Evolutionary conservation across 2,329 filamentous ascomycete genomes (phyloP).

Genomic region (Fusarium agapanthi): DNA sequence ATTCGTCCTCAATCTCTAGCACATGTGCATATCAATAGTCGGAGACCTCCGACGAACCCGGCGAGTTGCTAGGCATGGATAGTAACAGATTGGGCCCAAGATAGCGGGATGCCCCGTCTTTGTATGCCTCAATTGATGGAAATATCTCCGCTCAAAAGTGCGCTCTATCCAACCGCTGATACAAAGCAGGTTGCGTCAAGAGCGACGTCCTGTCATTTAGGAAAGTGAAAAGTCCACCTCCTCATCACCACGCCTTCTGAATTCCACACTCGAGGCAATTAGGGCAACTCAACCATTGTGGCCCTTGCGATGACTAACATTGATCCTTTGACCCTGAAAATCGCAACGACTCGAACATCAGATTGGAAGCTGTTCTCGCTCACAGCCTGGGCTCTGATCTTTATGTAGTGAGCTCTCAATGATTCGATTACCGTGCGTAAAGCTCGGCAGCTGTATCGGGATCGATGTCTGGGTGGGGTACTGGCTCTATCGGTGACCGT

Average conservation of each 20-base stretch:
- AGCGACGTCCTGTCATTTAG: constrained; percentile 20
- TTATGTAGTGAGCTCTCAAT: constrained; percentile 13
- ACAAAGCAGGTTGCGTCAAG: constrained; percentile 24
- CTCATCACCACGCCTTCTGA: constrained; percentile 17
- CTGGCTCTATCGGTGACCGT: constrained; percentile 13
- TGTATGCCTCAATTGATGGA: constrained; percentile 35
- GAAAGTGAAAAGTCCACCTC: constrained; percentile 35
- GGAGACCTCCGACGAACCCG: constrained; percentile 1
- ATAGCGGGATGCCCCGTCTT: constrained; percentile 30
- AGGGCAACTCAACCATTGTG: background rate
- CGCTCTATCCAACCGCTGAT: constrained; percentile 30
- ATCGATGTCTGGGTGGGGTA: background rate
- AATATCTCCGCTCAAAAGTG: constrained; percentile 33
- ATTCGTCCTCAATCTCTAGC: background rate
- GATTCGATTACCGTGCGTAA: background rate
- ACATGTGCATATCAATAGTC: constrained; percentile 10
- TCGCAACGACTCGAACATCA: constrained; percentile 14
- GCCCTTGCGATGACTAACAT: constrained; percentile 19
- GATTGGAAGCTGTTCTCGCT: constrained; percentile 8
- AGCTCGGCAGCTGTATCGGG: constrained; percentile 10
- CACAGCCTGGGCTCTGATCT: constrained; percentile 8
- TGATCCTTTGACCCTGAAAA: constrained; percentile 12
- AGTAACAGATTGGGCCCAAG: background rate
- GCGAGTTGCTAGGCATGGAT: background rate
- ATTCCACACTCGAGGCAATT: constrained; percentile 15